Base-by-base conservation (phyloP, 1,284 basidiomycete species). In the Lignosus rhinocerotis region DNA sequence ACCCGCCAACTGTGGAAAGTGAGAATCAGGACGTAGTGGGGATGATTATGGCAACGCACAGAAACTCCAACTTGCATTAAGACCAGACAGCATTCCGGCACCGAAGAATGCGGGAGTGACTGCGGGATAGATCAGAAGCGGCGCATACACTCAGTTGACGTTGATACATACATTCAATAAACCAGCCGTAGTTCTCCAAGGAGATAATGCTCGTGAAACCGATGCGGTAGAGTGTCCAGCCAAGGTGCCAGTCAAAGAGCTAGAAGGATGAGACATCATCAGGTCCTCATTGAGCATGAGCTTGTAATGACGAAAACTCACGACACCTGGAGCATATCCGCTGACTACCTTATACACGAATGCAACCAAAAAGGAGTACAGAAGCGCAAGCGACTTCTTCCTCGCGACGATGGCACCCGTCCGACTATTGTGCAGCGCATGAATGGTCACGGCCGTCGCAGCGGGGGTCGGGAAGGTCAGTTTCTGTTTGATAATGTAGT, bases 361-460 rank as follows among this genome's bases (percentile, higher is more conserved):
- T 38, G 79, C 73, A 42, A 69, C 67, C 53, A 71, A 59, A 69
- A 87, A 86, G 7, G 82, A 75, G 62, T 73, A 74, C 7, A 82
- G 63, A n/a, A 88, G 75, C 7, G 77, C 79, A 41, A 80, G 72
- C 1, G 83, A 78, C 73, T 88, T 88, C 70, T 85, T 85, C 68
- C 73, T 78, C 25, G 84, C 84, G 11, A 75, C 77, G 30, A 73
- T 70, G 1, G 82, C 80, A 42, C 81, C 84, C 30, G 72, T 71
- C 44, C 72, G 76, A 11, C 79, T 79, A 43, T 78, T 77, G 67
- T 89, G 88, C 30, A 87, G 75, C 6, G 84, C 82, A 30, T 81
- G 82, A 62, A 88, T 87, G n/a, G 85, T 86, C 66, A 80, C 84
- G n/a, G 86, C 87, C 36, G 86, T 87, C 16, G 87, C 88, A 55